Evolutionary conservation across 495 filamentous ascomycete species (phyloP), one percentile per base, ranked within the genome.

Genomic region (Peziza echinospora): DNA sequence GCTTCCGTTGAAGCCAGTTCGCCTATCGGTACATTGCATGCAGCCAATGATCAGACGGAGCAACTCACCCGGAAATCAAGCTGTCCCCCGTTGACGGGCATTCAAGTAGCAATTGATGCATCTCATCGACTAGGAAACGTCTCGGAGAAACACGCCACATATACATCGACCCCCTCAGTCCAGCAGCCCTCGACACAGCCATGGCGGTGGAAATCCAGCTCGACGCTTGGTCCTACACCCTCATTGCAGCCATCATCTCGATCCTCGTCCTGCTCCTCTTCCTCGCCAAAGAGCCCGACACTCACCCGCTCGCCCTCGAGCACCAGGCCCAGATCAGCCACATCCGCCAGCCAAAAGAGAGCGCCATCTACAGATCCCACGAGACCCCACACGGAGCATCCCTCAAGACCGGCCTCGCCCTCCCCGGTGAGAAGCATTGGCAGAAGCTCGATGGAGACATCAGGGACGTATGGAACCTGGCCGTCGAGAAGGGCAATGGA

Each of bases 391-490:
- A 84, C 61, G 78, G 84, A 44, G 80, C 82, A 63, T 80, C 83
- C 6, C 73, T 96, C 11, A 76, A 78, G 48, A 66, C 73, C 21
- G 87, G 89, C 11, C 67, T 99, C 41, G 81, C 79, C 52, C 81
- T 99, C 21, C 68, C 82, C 1, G 80, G 79, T 6, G 77, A 77
- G 21, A 79, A 82, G 16, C 81, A 80, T 61, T 96, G 86, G 78
- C 68, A 75, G 0, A 69, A 68, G 49, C 73, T 78, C 52, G 76
- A 89, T 60, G 89, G 89, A 16, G 89, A 99, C 52, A 67, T 99
- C 47, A 72, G 89, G 41, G 89, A 99, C 61, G 68, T 99, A 41
- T 99, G 89, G 89, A 77, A 77, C 47, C 68, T 75, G 56, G 82
- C 79, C 34, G 63, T 80, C 13, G 72, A 39, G 67, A 73, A 43